A percentile compares a stretch with the other conserved stretches of the same genome.
These are phyloP conservation scores for Sporothrix schenckii DNA, from an alignment of 2,329 filamentous ascomycete species.

Conservation along the genomic window DNA sequence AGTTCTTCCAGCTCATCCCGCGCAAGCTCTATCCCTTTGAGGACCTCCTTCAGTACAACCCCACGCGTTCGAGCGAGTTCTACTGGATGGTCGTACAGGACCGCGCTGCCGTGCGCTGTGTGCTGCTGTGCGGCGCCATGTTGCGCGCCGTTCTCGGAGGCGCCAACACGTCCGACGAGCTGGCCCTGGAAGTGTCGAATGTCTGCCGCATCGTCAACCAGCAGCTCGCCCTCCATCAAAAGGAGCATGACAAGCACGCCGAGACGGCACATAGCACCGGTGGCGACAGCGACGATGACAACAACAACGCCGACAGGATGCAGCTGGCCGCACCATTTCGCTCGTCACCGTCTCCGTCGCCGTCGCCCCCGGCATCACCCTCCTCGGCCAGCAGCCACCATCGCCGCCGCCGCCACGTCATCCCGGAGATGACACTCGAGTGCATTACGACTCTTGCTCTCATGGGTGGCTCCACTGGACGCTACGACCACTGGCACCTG, in stretches of 20 bases:
- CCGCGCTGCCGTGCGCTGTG: slow-evolving; percentile 40
- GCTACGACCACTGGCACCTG: slow-evolving; percentile 46
- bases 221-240: slow-evolving; percentile 30
- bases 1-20: slow-evolving; percentile 40
- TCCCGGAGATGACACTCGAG: slow-evolving; percentile 40
- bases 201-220: slow-evolving; percentile 37
- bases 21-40: slow-evolving; percentile 44
- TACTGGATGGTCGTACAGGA: slow-evolving; percentile 39
- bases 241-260: slow-evolving; percentile 1
- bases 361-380: slow-evolving; percentile 6
- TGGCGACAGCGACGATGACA: not conserved
- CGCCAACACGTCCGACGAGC: slow-evolving; percentile 34
- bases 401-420: slow-evolving; percentile 7
- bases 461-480: slow-evolving; percentile 43
- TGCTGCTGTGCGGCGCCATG: slow-evolving; percentile 42
- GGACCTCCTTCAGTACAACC: slow-evolving; percentile 42
- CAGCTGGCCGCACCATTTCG: slow-evolving; percentile 12
- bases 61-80: slow-evolving; percentile 38
- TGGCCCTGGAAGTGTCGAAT: slow-evolving; percentile 35
- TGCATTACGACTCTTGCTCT: slow-evolving; percentile 43
- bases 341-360: not conserved
- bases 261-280: not conserved
- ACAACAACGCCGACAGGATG: slow-evolving; percentile 9
- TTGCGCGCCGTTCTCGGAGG: slow-evolving; percentile 37
- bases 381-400: slow-evolving; percentile 1